Base-by-base conservation (phyloP, 305 asterid species). In the Ilex paraguariensis region DNA sequence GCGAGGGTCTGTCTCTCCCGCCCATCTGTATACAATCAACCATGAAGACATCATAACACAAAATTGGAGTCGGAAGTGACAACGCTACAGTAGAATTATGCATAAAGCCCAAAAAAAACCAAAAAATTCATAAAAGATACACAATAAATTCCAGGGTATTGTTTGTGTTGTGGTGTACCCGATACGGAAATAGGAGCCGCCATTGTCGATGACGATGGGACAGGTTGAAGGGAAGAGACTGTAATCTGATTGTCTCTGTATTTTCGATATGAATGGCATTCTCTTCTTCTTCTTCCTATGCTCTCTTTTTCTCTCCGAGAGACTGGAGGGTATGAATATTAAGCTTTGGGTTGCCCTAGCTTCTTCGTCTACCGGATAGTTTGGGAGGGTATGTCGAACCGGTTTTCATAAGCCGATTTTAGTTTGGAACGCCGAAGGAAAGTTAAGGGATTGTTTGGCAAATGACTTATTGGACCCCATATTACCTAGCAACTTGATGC, bases 141-240 rank as follows among this genome's bases (percentile, higher is more conserved):
- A 49, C 16, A 49, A 11, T 49, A 49, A 12, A 49, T 2, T 49
- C 11, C 0, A 60, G 82, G 83, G 80, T 64, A 66, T 65, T 14
- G 4, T 49, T n/a, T 11, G 11, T 49, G 3, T 49, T 49, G 11
- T 49, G 53, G 57, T 42, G 69, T 74, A 93, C 98, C 97, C 98
- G 71, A 93, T 86, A 50, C 98, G 97, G 66, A 90, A 93, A 75
- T 90, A 87, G 71, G 97, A 90, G 70, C 83, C 95, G 59, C 98
- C 98, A 73, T 90, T 93, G 86, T 93, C 97, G 73, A 93, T 90
- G 62, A 93, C 98, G 46, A 93, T 93, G 58, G 98, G 96, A 17
- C 77, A 81, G 52, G 57, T 49, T 3, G 97, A 69, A 76, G 84
- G 66, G 74, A 90, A 90, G 32, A 66, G 66, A 57, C 84, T 77